Conservation (phyloP, 1,284 basidiomycete genomes). For the Ceratobasidium sp. region DNA sequence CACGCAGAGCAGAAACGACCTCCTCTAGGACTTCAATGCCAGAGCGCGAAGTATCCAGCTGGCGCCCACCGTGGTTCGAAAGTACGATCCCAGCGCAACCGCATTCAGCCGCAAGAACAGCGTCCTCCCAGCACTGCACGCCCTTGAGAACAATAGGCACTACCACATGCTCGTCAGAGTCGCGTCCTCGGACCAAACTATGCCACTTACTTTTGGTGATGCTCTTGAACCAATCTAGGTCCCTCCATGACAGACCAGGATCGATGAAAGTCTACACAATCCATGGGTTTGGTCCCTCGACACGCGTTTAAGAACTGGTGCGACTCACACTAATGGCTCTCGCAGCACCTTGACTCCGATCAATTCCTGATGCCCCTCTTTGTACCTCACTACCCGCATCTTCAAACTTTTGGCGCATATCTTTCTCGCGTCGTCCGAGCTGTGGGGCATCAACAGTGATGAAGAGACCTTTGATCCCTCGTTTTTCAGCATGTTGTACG, state of each 20-base stretch:
- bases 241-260: slow-evolving; percentile 84
- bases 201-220: slow-evolving; percentile 75
- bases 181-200: not conserved
- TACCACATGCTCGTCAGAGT: slow-evolving; percentile 45
- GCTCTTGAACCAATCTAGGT: slow-evolving; percentile 85
- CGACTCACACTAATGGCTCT: slow-evolving; percentile 84
- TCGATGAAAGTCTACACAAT: slow-evolving; percentile 85
- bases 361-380: slow-evolving; percentile 66
- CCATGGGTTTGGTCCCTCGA: not conserved
- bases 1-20: slow-evolving; percentile 77
- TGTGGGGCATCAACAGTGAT: slow-evolving; percentile 95
- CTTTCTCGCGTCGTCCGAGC: slow-evolving; percentile 89
- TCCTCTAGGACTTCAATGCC: slow-evolving; percentile 90
- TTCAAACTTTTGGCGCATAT: slow-evolving; percentile 96
- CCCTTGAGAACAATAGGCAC: slow-evolving; percentile 94
- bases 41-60: slow-evolving; percentile 86
- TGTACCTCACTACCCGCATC: slow-evolving; percentile 74
- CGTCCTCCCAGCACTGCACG: slow-evolving; percentile 94
- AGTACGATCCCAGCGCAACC: slow-evolving; percentile 86
- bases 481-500: slow-evolving; percentile 81
- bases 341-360: slow-evolving; percentile 89
- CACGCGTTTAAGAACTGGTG: not conserved
- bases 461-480: slow-evolving; percentile 85
- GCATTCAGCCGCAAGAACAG: slow-evolving; percentile 83
- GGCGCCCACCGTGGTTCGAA: slow-evolving; percentile 91